Conservation (phyloP, 2,329 filamentous ascomycete genomes). For the Pochonia chlamydosporia region DNA sequence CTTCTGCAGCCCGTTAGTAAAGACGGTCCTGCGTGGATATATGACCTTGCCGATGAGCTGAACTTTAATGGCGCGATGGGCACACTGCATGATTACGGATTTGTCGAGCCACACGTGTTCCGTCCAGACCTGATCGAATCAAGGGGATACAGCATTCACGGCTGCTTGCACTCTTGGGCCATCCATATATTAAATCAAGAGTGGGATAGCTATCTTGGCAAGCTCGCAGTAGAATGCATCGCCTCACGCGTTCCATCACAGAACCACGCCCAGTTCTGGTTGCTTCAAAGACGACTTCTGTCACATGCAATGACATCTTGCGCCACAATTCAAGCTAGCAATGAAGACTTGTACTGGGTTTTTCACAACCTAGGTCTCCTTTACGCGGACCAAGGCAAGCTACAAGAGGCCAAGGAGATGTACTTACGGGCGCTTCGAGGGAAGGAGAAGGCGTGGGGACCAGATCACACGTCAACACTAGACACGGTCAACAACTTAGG, state of each 20-base stretch:
- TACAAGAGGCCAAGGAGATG: too few species aligned
- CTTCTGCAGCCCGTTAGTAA: background rate
- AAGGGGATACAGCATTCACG: background rate
- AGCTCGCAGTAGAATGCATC: background rate
- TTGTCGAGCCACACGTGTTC: background rate
- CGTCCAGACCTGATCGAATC: background rate
- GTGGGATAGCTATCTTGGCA: background rate
- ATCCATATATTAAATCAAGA: slow-evolving; percentile 1
- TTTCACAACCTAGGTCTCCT: slow-evolving; percentile 1
- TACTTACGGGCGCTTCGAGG: too few species aligned
- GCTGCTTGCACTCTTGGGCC: background rate
- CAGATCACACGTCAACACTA: too few species aligned
- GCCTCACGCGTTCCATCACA: background rate
- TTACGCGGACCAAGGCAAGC: too few species aligned
- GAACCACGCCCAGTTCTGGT: too few species aligned
- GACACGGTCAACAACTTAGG: too few species aligned
- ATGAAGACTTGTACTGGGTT: background rate
- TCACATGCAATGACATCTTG: background rate
- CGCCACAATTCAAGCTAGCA: background rate
- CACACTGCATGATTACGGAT: background rate
- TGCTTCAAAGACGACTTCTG: slow-evolving; percentile 1
- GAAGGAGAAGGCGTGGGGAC: too few species aligned
- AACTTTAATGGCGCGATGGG: background rate
- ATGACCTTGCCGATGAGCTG: background rate
- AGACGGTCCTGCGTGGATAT: background rate